Percentiles rank a stretch among this genome's conserved stretches.
Evolutionary conservation across 257 asterid genomes (phyloP).

Genomic region (Capsicum baccatum): DNA sequence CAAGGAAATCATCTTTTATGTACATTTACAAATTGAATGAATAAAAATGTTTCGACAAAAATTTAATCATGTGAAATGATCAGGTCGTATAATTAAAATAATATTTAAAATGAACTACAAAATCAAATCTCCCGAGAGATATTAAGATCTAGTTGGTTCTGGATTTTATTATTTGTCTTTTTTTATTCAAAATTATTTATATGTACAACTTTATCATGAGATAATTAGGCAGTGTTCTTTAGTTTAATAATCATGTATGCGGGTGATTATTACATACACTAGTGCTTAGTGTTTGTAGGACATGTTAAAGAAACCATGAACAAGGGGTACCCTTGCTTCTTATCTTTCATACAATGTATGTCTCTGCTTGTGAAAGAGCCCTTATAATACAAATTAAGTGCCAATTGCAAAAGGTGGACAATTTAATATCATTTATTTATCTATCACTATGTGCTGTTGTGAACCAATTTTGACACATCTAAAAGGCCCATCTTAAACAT

Average conservation of each 20-base stretch:
- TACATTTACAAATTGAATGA: background rate
- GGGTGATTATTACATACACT: conserved; percentile 18
- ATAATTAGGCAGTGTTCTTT: background rate
- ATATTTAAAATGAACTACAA: too few relatives aligned
- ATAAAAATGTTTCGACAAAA: too few relatives aligned
- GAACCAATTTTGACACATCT: conserved; percentile 25
- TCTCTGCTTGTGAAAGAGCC: conserved; percentile 26
- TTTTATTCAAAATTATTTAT: background rate
- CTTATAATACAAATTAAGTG: background rate
- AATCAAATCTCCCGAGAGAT: background rate
- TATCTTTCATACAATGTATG: conserved; percentile 22
- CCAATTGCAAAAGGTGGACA: background rate
- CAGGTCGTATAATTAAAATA: background rate
- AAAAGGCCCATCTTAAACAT: background rate
- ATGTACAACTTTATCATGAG: background rate
- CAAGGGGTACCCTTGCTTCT: conserved; percentile 24
- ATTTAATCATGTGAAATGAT: too few relatives aligned
- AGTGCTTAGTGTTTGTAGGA: conserved; percentile 19
- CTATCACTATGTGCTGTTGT: conserved; percentile 25
- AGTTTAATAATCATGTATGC: background rate
- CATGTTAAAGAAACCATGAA: conserved; percentile 28
- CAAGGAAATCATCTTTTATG: too few relatives aligned
- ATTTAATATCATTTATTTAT: background rate
- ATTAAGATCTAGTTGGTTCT: background rate
- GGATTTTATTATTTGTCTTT: background rate